Percentiles rank a stretch among this genome's conserved stretches.
These are phyloP conservation scores for Microsporum canis DNA, from an alignment of 2,329 filamentous ascomycete genomes.

Conservation along the genomic window DNA sequence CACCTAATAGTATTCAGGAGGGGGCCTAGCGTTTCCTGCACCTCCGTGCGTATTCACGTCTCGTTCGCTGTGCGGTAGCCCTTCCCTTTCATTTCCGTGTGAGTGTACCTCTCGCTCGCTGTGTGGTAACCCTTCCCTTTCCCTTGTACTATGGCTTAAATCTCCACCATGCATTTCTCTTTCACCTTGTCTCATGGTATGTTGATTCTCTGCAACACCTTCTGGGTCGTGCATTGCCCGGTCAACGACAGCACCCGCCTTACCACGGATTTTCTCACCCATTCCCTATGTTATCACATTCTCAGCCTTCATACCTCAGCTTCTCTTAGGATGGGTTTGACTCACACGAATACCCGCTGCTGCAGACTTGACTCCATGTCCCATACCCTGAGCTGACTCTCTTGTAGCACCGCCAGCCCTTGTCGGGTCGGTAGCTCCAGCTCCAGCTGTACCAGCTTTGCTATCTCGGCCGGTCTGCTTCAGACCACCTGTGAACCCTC, in stretches of 20 bases:
- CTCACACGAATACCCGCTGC: slow-evolving; percentile 29
- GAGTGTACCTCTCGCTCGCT: neutral
- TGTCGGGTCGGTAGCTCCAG: neutral
- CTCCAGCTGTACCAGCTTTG: neutral
- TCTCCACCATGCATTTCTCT: slow-evolving; percentile 24
- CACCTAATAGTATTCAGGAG: neutral
- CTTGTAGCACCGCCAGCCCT: neutral
- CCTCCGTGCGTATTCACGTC: neutral
- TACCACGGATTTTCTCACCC: slow-evolving; percentile 33
- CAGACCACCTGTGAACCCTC: neutral
- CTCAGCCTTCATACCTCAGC: neutral
- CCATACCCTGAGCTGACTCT: slow-evolving; percentile 12
- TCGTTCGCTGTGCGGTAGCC: slow-evolving; percentile 7
- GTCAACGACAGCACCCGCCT: slow-evolving; percentile 29
- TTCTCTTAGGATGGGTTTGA: neutral
- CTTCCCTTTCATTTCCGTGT: slow-evolving; percentile 4
- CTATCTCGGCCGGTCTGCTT: neutral
- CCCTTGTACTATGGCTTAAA: slow-evolving; percentile 18
- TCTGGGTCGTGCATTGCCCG: slow-evolving; percentile 28
- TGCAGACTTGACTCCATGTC: slow-evolving; percentile 19
- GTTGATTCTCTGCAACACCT: slow-evolving; percentile 27
- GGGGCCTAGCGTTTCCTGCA: neutral
- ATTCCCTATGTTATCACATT: slow-evolving; percentile 22
- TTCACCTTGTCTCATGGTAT: slow-evolving; percentile 27
- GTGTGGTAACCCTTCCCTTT: slow-evolving; percentile 12